A percentile compares a stretch with the other conserved stretches of the same genome.
Conservation (phyloP, 768 basidiomycete species). For the Hortiboletus campestris region DNA sequence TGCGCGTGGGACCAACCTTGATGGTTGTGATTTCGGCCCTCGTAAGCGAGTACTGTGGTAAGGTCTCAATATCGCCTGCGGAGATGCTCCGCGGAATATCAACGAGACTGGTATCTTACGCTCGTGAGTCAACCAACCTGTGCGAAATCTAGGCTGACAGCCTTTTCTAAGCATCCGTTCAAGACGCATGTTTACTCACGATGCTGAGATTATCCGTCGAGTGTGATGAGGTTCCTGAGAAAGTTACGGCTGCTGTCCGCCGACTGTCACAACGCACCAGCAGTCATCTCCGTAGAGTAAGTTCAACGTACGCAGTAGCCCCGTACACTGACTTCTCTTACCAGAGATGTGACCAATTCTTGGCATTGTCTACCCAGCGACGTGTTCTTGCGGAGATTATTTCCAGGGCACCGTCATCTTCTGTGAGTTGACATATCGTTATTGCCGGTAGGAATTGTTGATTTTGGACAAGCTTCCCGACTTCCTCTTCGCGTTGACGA, state of each 20-base stretch:
- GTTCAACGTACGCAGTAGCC: constrained; percentile 8
- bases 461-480: constrained; percentile 60
- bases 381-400: constrained; percentile 47
- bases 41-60: constrained; percentile 57
- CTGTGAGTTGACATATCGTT: constrained; percentile 41
- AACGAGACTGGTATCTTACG: constrained; percentile 37
- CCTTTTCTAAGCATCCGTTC: constrained; percentile 53
- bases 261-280: constrained; percentile 44
- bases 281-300: constrained; percentile 58
- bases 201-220: constrained; percentile 67
- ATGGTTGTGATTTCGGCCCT: constrained; percentile 69
- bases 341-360: constrained; percentile 73
- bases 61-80: constrained; percentile 47
- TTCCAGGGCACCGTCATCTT: constrained; percentile 47
- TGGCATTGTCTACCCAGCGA: constrained; percentile 45
- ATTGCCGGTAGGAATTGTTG: constrained; percentile 1
- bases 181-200: constrained; percentile 68
- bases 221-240: constrained; percentile 51
- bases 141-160: constrained; percentile 3
- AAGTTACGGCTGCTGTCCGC: constrained; percentile 42
- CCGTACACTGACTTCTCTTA: constrained; percentile 5
- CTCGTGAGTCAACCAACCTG: constrained; percentile 39
- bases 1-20: constrained; percentile 51
- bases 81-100: constrained; percentile 49
- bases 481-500: constrained; percentile 53